Evolutionary conservation across 2,329 filamentous ascomycete genomes (phyloP), one percentile per base, ranked within the genome.

Genomic region (Nemania sp.): DNA sequence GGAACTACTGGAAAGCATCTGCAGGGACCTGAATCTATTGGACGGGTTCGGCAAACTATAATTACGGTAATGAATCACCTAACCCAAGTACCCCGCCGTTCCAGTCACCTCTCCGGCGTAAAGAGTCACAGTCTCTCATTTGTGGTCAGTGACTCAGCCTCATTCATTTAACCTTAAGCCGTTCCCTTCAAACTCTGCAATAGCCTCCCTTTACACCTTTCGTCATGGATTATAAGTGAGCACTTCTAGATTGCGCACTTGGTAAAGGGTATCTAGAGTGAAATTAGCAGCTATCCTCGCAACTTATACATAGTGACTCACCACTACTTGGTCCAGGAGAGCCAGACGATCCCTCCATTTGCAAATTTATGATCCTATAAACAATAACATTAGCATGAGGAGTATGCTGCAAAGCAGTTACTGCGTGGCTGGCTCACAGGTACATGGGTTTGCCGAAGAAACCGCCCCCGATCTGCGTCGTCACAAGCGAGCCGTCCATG

Each of bases 361-460:
- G 75, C 36, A 75, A 58, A 48, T 77, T 72, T 40, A 77, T 72
- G 28, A 77, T 76, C n/a, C 74, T 74, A 37, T 20, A 20, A 28
- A 40, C 15, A 11, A 53, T 15, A 6, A 4, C 48, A 43, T 51
- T 41, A 50, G 45, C 14, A 28, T 17, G 31, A 39, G 36, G 24
- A 20, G 12, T n/a, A 7, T 17, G 8, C 5, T 11, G n/a, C 31
- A 15, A 14, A 6, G 17, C 5, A n/a, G 3, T 12, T n/a, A 5
- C 8, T 9, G 2, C 1, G 37, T 8, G 20, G 9, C 4, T n/a
- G n/a, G n/a, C 56, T 66, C 56, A 76, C 69, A 77, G 57, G 47
- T 73, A 76, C 68, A 79, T 70, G 0, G 73, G 64, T 64, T 78
- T 72, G 3, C 77, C 79, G 5, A 80, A 71, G 62, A 76, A 81